Evolutionary conservation across 352 stramenopile species (phyloP), one percentile per base, ranked within the genome.

Genomic region (Albugo laibachii): DNA sequence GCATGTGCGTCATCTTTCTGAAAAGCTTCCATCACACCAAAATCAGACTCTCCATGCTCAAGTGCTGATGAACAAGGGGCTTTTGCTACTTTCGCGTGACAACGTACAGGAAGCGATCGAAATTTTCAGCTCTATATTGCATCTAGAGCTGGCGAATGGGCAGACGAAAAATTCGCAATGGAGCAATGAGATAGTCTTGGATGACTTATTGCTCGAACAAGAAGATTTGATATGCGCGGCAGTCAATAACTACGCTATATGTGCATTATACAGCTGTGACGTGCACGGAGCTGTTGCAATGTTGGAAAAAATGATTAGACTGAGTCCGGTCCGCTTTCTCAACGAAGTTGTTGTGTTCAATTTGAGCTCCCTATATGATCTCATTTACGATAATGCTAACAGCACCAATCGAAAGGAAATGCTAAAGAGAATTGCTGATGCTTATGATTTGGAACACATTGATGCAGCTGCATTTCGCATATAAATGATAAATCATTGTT

Each of bases 181-280:
- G 24, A 31, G 24, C 24, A 31, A 31, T 31, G 8, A 3, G 24
- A 31, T 31, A 3, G 3, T 31, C 8, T 8, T 8, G 3, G 24
- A 31, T 31, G 24, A 31, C 24, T 31, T 31, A 8, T 10, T 31
- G 24, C 24, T 31, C 8, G 24, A 31, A 8, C 24, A 31, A 31
- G 24, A 8, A 31, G 24, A 31, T 10, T 46, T 82, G n/a, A 49
- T 80, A 34, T 72, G 69, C 41, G 62, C 69, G 11, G 75, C 72
- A 20, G 70, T 82, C 52, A 88, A 85, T 62, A 84, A 88, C 47
- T 83, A 77, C 49, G 63, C 72, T 14, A 83, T 88, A 42, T 88
- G 75, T 48, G 65, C 75, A 19, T 63, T 84, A 19, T 88, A 88
- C 47, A 83, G 72, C 49, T 85, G 75, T 45, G 67, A 88, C 36